A percentile compares a stretch with the other conserved stretches of the same genome.
Conservation (phyloP, 163 green algal genomes). For the Scenedesmus sp. region DNA sequence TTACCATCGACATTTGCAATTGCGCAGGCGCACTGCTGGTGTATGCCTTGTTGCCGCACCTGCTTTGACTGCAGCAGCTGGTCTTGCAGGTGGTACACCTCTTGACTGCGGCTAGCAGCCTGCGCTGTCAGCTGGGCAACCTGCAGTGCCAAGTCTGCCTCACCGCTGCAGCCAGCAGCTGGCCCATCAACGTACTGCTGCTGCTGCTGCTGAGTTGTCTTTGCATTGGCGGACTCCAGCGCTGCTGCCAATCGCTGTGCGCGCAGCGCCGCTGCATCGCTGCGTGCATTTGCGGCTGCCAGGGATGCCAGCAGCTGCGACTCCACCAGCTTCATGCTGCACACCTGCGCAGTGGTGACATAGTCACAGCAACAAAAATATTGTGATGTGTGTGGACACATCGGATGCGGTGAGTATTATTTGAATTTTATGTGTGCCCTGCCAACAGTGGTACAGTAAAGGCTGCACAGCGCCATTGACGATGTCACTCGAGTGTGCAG, state of each 20-base stretch:
- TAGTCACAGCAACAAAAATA: background rate
- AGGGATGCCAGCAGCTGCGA: slow-evolving; percentile 69
- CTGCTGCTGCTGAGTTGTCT: background rate
- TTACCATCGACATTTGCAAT: background rate
- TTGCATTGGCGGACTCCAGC: slow-evolving; percentile 43
- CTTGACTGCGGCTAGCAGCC: slow-evolving; percentile 52
- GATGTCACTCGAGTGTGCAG: background rate
- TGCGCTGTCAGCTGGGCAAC: slow-evolving; percentile 50
- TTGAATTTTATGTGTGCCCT: background rate
- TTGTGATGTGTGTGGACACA: background rate
- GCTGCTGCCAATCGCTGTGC: slow-evolving; percentile 42
- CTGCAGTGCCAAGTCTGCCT: background rate
- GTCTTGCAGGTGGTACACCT: slow-evolving; percentile 62
- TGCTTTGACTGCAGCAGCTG: slow-evolving; percentile 57
- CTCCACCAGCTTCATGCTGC: slow-evolving; percentile 75
- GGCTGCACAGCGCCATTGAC: background rate
- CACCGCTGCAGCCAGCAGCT: background rate
- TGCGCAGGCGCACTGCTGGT: background rate
- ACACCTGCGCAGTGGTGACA: slow-evolving; percentile 60
- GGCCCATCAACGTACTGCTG: background rate
- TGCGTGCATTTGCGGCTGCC: slow-evolving; percentile 60
- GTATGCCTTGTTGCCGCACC: slow-evolving; percentile 31
- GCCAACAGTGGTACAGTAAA: background rate
- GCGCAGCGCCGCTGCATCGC: slow-evolving; percentile 58
- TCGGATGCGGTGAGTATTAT: too few relatives aligned